Evolutionary conservation across 2,329 filamentous ascomycete species (phyloP).

Genomic region (Dryadomyces sulphureus): DNA sequence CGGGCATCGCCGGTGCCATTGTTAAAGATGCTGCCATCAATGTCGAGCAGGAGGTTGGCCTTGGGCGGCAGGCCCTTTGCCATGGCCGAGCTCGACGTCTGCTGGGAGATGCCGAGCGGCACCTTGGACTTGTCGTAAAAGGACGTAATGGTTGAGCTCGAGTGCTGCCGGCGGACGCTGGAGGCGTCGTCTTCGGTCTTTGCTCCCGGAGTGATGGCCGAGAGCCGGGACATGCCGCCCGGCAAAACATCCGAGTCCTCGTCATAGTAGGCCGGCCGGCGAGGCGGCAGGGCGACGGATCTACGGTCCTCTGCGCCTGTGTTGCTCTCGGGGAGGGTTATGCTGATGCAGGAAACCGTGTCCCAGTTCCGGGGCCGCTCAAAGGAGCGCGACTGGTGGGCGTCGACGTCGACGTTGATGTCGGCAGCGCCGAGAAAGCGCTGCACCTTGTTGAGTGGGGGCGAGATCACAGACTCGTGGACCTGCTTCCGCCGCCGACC

Average conservation of each 20-base stretch:
- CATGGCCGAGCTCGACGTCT: constrained; percentile 44
- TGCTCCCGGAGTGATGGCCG: constrained; percentile 9
- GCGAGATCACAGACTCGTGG: constrained; percentile 16
- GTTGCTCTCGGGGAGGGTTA: constrained; percentile 26
- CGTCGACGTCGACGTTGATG: constrained; percentile 23
- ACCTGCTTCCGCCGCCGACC: constrained; percentile 28
- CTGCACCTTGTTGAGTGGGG: constrained; percentile 34
- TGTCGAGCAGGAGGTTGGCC: constrained; percentile 25
- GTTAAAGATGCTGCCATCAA: constrained; percentile 21
- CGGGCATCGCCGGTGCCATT: constrained; percentile 18
- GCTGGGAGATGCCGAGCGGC: constrained; percentile 41
- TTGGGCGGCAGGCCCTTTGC: constrained; percentile 38
- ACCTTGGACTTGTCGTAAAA: constrained; percentile 43
- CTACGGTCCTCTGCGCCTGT: constrained; percentile 16
- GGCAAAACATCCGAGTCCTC: constrained; percentile 33
- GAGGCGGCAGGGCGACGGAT: constrained; percentile 10
- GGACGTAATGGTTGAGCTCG: constrained; percentile 39
- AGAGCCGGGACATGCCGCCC: constrained; percentile 13
- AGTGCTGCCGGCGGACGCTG: constrained; percentile 31
- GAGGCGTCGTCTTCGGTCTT: constrained; percentile 24
- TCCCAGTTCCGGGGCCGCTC: constrained; percentile 23
- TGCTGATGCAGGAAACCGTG: constrained; percentile 23
- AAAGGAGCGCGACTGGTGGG: not conserved
- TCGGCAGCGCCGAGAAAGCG: constrained; percentile 32
- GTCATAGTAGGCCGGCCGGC: constrained; percentile 19